phyloP scores from a whole-genome alignment of 768 basidiomycete species.

The Gloeopeniophorella convolvens region DNA sequence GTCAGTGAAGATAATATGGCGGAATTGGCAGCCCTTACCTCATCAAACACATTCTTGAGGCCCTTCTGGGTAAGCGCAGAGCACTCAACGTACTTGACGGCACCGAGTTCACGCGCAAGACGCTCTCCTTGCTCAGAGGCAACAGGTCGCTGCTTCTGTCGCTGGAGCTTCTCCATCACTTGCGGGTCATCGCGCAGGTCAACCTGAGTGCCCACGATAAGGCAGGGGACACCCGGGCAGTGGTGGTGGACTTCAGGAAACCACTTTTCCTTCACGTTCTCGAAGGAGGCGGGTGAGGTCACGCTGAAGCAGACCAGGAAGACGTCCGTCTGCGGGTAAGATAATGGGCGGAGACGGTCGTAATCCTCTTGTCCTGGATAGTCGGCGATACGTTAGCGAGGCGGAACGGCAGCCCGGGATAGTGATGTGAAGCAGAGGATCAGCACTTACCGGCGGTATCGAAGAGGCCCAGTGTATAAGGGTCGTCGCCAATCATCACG shows the following conservation, averaged over 20 bases:
- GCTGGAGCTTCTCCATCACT: conserved; percentile 90
- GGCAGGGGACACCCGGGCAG: conserved; percentile 97
- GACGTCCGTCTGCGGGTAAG: conserved; percentile 99
- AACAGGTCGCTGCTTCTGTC: conserved; percentile 96
- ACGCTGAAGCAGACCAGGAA: conserved; percentile 99
- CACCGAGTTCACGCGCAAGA: conserved; percentile 94
- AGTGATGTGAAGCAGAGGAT: background rate
- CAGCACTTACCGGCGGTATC: conserved; percentile 87
- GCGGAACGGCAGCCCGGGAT: background rate
- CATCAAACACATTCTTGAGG: conserved; percentile 99
- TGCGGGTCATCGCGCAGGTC: conserved; percentile 91
- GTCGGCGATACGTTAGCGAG: conserved; percentile 11
- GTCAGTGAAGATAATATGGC: background rate
- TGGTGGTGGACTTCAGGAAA: conserved; percentile 99
- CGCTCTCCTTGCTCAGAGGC: conserved; percentile 83
- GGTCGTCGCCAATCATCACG: conserved; percentile 99
- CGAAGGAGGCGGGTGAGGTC: conserved; percentile 95
- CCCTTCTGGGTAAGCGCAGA: conserved; percentile 99
- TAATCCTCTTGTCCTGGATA: conserved; percentile 95
- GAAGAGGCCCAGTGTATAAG: conserved; percentile 95
- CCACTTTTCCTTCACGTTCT: conserved; percentile 99
- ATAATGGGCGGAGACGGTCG: conserved; percentile 96
- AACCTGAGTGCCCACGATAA: conserved; percentile 98
- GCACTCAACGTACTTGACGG: conserved; percentile 99
- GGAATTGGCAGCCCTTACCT: conserved; percentile 50